phyloP scores from a whole-genome alignment of 441 rosid species.

The Adansonia gregorii region DNA sequence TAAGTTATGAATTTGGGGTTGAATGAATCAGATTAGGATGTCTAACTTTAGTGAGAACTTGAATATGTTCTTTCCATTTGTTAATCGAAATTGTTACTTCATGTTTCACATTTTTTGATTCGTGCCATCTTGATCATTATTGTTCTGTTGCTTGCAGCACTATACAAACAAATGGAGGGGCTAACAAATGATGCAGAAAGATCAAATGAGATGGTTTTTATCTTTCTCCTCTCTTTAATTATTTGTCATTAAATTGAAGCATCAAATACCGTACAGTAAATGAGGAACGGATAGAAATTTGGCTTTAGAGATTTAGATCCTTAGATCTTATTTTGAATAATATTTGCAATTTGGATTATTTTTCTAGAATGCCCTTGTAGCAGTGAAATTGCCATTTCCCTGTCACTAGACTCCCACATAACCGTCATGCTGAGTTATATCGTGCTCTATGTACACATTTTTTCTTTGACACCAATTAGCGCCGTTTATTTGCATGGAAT shows the following conservation, averaged over 20 bases:
- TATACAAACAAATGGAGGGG: conserved; percentile 78
- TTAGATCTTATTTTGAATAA: not conserved
- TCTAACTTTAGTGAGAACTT: not conserved
- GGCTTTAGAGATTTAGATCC: not conserved
- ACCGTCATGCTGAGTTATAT: not conserved
- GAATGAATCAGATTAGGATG: conserved; percentile 11
- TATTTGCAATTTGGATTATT: not conserved
- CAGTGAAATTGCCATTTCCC: not conserved
- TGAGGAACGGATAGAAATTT: not conserved
- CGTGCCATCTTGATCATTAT: conserved; percentile 22
- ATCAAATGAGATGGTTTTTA: conserved; percentile 78
- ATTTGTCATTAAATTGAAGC: not conserved
- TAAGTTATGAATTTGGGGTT: conserved; percentile 1
- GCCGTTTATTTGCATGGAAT: not conserved
- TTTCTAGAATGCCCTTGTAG: not conserved
- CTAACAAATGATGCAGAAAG: conserved; percentile 80
- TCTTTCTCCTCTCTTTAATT: conserved; percentile 21
- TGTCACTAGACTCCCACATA: not conserved
- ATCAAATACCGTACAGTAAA: not conserved
- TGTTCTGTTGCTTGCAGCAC: conserved; percentile 54
- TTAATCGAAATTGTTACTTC: not conserved
- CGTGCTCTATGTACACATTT: not conserved
- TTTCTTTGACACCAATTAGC: not conserved
- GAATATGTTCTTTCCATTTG: not conserved
- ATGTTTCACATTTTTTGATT: conserved; percentile 15